Conservation (phyloP, 2,329 filamentous ascomycete genomes). For the Cytospora chrysosperma region DNA sequence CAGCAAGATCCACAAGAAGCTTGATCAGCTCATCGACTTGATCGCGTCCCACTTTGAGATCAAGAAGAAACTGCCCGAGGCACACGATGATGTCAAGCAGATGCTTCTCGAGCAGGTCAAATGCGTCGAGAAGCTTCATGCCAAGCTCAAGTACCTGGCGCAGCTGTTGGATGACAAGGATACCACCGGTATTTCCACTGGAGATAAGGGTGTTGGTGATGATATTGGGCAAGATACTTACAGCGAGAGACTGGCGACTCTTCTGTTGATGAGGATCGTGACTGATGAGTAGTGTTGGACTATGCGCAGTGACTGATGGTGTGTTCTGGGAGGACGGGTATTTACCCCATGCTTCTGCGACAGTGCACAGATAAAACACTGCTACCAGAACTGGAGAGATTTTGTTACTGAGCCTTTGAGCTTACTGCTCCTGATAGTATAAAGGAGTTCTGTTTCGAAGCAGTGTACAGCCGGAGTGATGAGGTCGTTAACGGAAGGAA, state of each 20-base stretch:
- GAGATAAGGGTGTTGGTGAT: not conserved
- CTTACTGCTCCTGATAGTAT: too few species aligned
- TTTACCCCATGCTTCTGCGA: too few species aligned
- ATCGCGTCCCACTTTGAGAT: not conserved
- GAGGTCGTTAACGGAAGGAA: too few species aligned
- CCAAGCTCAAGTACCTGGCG: not conserved
- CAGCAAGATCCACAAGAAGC: not conserved
- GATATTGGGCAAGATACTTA: not conserved
- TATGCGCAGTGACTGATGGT: not conserved
- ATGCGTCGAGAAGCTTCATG: not conserved
- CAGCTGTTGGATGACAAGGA: not conserved
- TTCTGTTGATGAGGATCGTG: not conserved
- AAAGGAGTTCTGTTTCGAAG: too few species aligned
- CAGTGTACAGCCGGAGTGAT: too few species aligned
- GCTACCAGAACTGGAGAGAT: too few species aligned
- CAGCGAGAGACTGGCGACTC: not conserved
- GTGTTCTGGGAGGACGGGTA: too few species aligned
- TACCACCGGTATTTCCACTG: not conserved
- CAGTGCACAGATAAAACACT: too few species aligned
- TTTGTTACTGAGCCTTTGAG: too few species aligned
- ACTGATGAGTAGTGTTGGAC: not conserved
- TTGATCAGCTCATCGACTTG: not conserved
- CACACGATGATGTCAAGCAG: not conserved
- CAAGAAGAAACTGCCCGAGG: not conserved
- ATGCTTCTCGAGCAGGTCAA: not conserved